Percentiles rank a stretch among this genome's conserved stretches.
phyloP scores from a whole-genome alignment of 1,139 yeast species.

The Blastobotrys apis region DNA sequence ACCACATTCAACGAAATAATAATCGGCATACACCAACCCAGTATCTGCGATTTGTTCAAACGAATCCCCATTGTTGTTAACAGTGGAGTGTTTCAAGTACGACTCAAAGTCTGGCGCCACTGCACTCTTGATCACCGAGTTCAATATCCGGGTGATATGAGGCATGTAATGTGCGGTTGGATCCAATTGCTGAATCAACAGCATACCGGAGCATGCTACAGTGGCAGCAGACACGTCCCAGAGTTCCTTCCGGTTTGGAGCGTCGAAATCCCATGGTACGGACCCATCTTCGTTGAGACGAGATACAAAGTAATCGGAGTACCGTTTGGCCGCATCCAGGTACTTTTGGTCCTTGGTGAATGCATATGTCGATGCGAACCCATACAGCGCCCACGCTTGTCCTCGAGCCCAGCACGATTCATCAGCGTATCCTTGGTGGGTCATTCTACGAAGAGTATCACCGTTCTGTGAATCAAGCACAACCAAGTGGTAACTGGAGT shows the following conservation, averaged over 20 bases:
- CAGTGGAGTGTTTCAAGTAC: constrained; percentile 29
- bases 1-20: constrained; percentile 31
- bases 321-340: constrained; percentile 29
- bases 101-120: constrained; percentile 21
- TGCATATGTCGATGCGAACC: constrained; percentile 30
- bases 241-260: constrained; percentile 22
- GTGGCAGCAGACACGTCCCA: constrained; percentile 32
- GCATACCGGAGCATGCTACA: constrained; percentile 30
- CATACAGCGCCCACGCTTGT: constrained; percentile 27
- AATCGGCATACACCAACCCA: constrained; percentile 34
- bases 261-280: constrained; percentile 35
- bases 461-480: constrained; percentile 29
- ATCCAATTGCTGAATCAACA: constrained; percentile 10
- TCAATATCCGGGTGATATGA: background rate
- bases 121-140: background rate
- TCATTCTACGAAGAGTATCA: constrained; percentile 24
- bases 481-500: constrained; percentile 32
- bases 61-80: constrained; percentile 27
- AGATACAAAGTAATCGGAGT: constrained; percentile 27
- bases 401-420: constrained; percentile 33
- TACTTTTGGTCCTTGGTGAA: constrained; percentile 30
- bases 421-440: constrained; percentile 34
- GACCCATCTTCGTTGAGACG: constrained; percentile 30
- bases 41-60: constrained; percentile 22
- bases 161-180: background rate